Evolutionary conservation across 306 rosid genomes (phyloP).

Genomic region (Pterocarpus macrocarpus): DNA sequence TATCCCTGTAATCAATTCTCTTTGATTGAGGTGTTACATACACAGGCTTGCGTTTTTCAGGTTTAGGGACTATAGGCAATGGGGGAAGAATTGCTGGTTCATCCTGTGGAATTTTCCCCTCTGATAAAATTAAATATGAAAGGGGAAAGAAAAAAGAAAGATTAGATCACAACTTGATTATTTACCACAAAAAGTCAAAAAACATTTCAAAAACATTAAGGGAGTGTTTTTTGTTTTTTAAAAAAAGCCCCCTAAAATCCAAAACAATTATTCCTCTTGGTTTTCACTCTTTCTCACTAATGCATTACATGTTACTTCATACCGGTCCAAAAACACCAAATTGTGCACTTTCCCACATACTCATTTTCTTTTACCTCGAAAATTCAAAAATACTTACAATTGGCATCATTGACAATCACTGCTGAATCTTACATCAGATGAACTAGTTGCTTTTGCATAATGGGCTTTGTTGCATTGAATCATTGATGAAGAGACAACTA

Average conservation of each 20-base stretch:
- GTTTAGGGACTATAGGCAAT: conserved; percentile 74
- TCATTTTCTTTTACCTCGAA: conserved; percentile 11
- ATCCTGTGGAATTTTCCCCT: conserved; percentile 86
- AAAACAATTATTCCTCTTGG: conserved; percentile 3
- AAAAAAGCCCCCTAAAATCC: neutral
- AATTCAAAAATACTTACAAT: conserved; percentile 13
- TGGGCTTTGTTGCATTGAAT: neutral
- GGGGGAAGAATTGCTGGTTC: conserved; percentile 95
- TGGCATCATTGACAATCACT: conserved; percentile 1
- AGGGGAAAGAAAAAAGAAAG: neutral
- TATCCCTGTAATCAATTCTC: conserved; percentile 82
- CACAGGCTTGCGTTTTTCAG: conserved; percentile 70
- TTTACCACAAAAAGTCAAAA: neutral
- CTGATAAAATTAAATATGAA: conserved; percentile 53
- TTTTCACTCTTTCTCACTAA: conserved; percentile 25
- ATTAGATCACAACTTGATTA: conserved; percentile 37
- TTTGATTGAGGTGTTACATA: conserved; percentile 81
- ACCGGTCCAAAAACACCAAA: conserved; percentile 28
- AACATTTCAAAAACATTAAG: neutral
- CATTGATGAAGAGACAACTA: conserved; percentile 4
- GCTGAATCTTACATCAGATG: conserved; percentile 10
- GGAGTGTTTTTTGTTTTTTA: neutral
- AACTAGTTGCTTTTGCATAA: conserved; percentile 23
- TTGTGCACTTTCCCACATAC: neutral
- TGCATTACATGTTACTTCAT: conserved; percentile 25